These are phyloP conservation scores for Gautieria morchelliformis DNA, from an alignment of 768 basidiomycete genomes.

Conservation along the genomic window DNA sequence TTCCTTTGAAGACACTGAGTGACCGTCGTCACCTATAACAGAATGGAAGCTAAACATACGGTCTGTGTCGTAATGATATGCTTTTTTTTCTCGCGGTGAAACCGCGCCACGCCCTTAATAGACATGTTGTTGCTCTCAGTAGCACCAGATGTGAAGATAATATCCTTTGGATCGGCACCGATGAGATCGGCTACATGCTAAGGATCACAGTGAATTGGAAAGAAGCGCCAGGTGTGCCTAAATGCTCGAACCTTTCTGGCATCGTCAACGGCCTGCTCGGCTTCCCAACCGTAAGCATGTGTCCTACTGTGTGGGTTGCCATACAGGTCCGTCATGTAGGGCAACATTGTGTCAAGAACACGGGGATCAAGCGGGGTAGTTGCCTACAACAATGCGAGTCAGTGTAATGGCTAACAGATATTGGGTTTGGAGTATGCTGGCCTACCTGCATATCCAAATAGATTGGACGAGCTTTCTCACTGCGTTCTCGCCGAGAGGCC, in stretches of 20 bases:
- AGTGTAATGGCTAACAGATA: background rate
- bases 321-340: constrained; percentile 89
- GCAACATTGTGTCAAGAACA: constrained; percentile 94
- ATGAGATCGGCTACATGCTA: constrained; percentile 88
- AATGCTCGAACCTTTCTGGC: constrained; percentile 59
- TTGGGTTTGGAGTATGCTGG: background rate
- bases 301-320: constrained; percentile 98
- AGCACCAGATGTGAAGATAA: constrained; percentile 95
- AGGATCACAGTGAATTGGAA: background rate
- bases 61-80: constrained; percentile 96
- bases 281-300: constrained; percentile 99
- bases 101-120: constrained; percentile 93
- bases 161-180: constrained; percentile 91
- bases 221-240: background rate
- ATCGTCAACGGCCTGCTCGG: constrained; percentile 87
- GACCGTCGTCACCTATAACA: background rate
- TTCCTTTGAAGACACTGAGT: constrained; percentile 45
- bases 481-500: constrained; percentile 46
- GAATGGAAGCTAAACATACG: constrained; percentile 33
- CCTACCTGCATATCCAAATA: constrained; percentile 96
- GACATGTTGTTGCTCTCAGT: constrained; percentile 98
- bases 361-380: constrained; percentile 97
- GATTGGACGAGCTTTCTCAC: constrained; percentile 72
- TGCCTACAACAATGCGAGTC: constrained; percentile 41
- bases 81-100: constrained; percentile 86